Evolutionary conservation across 306 rosid genomes (phyloP).

Genomic region (Abrus pulchellus): DNA sequence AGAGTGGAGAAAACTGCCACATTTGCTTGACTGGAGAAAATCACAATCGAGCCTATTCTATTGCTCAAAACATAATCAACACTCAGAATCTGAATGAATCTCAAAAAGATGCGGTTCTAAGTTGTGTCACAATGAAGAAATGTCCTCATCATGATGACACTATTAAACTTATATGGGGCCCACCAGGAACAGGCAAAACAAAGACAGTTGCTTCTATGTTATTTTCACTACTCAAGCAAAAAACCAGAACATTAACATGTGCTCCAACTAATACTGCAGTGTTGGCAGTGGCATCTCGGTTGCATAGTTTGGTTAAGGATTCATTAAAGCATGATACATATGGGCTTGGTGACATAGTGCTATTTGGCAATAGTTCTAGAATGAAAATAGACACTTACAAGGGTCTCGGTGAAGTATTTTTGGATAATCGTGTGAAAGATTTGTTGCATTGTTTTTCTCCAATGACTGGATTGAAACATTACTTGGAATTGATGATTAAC

Average conservation of each 20-base stretch:
- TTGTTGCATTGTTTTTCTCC: conserved; percentile 34
- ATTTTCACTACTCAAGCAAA: conserved; percentile 43
- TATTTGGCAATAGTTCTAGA: conserved; percentile 50
- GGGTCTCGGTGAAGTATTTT: conserved; percentile 44
- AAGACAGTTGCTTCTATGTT: conserved; percentile 63
- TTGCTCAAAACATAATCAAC: neutral
- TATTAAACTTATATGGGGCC: conserved; percentile 75
- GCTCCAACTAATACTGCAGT: conserved; percentile 74
- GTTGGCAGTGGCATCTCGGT: conserved; percentile 53
- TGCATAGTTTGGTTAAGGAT: conserved; percentile 25
- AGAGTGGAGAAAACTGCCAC: conserved; percentile 53
- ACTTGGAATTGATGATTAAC: conserved; percentile 39
- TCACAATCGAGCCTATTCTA: neutral
- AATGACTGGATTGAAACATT: conserved; percentile 42
- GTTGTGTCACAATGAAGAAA: conserved; percentile 48
- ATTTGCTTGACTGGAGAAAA: conserved; percentile 31
- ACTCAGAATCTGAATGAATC: conserved; percentile 59
- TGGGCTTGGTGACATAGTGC: conserved; percentile 50
- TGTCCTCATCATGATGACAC: conserved; percentile 42
- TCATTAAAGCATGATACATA: conserved; percentile 5
- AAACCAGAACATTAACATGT: conserved; percentile 64
- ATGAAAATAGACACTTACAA: conserved; percentile 45
- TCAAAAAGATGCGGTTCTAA: conserved; percentile 56
- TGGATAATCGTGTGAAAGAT: conserved; percentile 38
- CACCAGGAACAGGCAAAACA: conserved; percentile 78